These are phyloP conservation scores for Artemisia tridentata DNA, from an alignment of 129 eudicot genomes.

Conservation along the genomic window DNA sequence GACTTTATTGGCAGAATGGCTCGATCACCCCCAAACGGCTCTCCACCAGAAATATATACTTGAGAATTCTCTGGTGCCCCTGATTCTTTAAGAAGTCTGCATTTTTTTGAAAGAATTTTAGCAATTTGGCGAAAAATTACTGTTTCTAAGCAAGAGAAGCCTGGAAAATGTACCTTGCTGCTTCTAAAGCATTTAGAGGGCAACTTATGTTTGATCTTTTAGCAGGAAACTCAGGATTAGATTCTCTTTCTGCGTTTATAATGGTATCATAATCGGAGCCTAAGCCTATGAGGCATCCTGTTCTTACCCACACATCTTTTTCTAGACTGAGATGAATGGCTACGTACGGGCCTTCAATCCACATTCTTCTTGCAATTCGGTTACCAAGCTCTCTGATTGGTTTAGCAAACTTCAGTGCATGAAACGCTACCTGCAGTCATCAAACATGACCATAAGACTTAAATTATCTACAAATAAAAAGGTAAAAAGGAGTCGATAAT, in stretches of 20 bases:
- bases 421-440: constrained; percentile 42
- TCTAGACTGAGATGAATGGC: constrained; percentile 60
- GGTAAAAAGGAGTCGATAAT: background rate
- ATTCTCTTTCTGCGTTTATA: constrained; percentile 33
- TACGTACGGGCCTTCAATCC: constrained; percentile 76
- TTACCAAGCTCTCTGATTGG: constrained; percentile 52
- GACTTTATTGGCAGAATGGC: constrained; percentile 44
- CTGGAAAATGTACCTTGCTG: constrained; percentile 36
- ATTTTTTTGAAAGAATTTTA: background rate
- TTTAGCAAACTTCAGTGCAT: constrained; percentile 53
- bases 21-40: constrained; percentile 44
- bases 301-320: constrained; percentile 61
- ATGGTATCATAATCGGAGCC: constrained; percentile 40
- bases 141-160: background rate
- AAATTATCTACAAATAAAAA: background rate
- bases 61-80: constrained; percentile 52
- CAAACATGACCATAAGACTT: background rate
- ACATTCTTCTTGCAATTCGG: constrained; percentile 50
- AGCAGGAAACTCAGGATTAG: constrained; percentile 43
- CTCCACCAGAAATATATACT: constrained; percentile 60
- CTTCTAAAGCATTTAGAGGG: constrained; percentile 47
- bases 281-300: constrained; percentile 60
- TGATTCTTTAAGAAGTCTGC: constrained; percentile 54
- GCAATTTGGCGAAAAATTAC: background rate
- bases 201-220: constrained; percentile 44